phyloP scores from a whole-genome alignment of 2,329 filamentous ascomycete genomes.

The Fusarium pilosicola region DNA sequence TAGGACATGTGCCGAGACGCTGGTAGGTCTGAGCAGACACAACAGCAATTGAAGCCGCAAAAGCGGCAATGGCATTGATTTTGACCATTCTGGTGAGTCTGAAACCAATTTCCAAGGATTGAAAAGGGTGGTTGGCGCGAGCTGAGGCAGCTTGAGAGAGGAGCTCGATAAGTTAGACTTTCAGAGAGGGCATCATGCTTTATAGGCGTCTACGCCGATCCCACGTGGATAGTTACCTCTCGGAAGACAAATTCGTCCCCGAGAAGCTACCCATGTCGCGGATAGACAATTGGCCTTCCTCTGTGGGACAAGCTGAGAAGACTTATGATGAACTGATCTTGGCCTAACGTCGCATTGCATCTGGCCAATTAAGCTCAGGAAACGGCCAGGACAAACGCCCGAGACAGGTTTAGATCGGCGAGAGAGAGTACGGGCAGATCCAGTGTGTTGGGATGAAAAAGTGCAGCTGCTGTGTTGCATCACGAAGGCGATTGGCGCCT shows the following conservation, averaged over 20 bases:
- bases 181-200: conserved; percentile 33
- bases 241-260: conserved; percentile 26
- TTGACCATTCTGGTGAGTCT: conserved; percentile 47
- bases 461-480: conserved; percentile 17
- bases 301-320: conserved; percentile 36
- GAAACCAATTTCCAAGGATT: conserved; percentile 1
- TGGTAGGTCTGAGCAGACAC: conserved; percentile 68
- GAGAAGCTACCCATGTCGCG: conserved; percentile 21
- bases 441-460: conserved; percentile 34
- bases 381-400: conserved; percentile 19
- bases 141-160: conserved; percentile 29
- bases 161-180: conserved; percentile 8
- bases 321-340: conserved; percentile 31
- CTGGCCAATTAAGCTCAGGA: conserved; percentile 29
- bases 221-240: conserved; percentile 35
- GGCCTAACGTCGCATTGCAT: conserved; percentile 18
- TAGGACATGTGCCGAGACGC: conserved; percentile 67
- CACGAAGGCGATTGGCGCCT: conserved; percentile 31
- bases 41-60: conserved; percentile 50
- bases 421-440: conserved; percentile 27
- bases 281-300: conserved; percentile 34
- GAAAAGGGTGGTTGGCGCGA: conserved; percentile 7
- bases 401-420: conserved; percentile 35
- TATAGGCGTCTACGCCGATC: conserved; percentile 33
- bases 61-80: conserved; percentile 48